Evolutionary conservation across 192 early-diverging fungal species (phyloP).

Genomic region (Coemansia sp.): DNA sequence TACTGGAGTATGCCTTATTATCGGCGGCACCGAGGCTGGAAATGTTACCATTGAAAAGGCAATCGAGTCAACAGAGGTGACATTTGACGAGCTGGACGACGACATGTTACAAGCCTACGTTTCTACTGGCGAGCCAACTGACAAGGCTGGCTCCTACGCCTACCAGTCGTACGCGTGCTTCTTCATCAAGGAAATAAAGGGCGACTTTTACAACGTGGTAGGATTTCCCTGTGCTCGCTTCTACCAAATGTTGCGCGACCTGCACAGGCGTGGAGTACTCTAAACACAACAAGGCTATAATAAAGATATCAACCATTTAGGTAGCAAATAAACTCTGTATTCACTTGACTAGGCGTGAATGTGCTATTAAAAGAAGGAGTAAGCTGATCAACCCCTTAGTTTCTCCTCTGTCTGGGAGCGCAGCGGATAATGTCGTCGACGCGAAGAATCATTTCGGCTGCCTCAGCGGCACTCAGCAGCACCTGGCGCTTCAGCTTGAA

Average conservation of each 20-base stretch:
- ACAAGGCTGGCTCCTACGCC: constrained; percentile 87
- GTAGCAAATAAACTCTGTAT: neutral
- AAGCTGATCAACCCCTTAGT: constrained; percentile 11
- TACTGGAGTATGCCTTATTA: constrained; percentile 72
- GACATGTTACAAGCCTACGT: constrained; percentile 71
- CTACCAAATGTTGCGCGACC: constrained; percentile 48
- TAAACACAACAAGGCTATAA: constrained; percentile 2
- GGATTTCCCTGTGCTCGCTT: constrained; percentile 57
- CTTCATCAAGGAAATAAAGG: constrained; percentile 74
- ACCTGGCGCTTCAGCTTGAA: constrained; percentile 97
- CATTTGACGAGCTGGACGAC: constrained; percentile 65
- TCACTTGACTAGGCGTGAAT: neutral
- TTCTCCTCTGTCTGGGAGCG: constrained; percentile 66
- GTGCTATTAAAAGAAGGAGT: neutral
- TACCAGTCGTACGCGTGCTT: constrained; percentile 78
- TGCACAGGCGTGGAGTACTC: constrained; percentile 25
- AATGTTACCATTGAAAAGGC: constrained; percentile 20
- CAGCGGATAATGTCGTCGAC: constrained; percentile 99
- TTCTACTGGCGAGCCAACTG: constrained; percentile 65
- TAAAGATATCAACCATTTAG: neutral
- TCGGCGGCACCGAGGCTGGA: constrained; percentile 8
- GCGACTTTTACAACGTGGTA: constrained; percentile 86
- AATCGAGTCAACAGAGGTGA: constrained; percentile 68
- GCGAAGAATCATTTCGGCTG: constrained; percentile 96
- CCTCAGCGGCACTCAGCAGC: constrained; percentile 91